Base-by-base conservation (phyloP, 345 rosid genomes). In the Populus ilicifolia region DNA sequence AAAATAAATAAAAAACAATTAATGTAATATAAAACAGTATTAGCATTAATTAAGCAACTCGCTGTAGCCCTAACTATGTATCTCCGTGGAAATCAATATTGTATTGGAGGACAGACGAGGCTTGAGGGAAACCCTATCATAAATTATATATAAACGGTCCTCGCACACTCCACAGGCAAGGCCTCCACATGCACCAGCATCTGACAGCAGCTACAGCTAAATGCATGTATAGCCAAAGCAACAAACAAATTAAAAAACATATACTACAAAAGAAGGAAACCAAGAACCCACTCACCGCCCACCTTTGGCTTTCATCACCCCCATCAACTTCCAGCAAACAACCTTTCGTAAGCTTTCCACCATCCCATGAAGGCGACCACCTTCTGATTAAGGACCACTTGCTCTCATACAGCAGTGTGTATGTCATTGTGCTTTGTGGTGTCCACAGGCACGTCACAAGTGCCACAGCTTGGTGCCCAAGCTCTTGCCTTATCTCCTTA, bases 281-380 rank as follows among this genome's bases (percentile, higher is more conserved):
- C 0, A 8, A 75, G 63, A 63, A 50, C 54, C n/a, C 71, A 73
- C 70, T 67, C 82, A 80, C 85, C 86, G 88, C 88, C 85, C 86
- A 77, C 79, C 76, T 78, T 69, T 25, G 44, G 44, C 77, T 46
- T 46, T 41, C 44, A 65, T 77, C 84, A 69, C 54, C 80, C 74
- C 70, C 72, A 72, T 83, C 83, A 81, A n/a, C 81, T 48, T 65
- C 83, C 67, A 75, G 76, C 78, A 35, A 77, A 81, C 83, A 66
- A 74, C 56, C 77, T 78, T 72, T 67, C 88, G 81, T 79, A 78
- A 83, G 82, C 80, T 75, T 77, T 82, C 76, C 87, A 71, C 79
- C 83, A 67, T 66, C 77, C 29, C 65, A 68, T 76, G 88, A 83
- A 66, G 78, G 70, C 76, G 88, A 83, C 90, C 41, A 48, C 75